Conservation (phyloP, 305 asterid species). For the Ilex paraguariensis region DNA sequence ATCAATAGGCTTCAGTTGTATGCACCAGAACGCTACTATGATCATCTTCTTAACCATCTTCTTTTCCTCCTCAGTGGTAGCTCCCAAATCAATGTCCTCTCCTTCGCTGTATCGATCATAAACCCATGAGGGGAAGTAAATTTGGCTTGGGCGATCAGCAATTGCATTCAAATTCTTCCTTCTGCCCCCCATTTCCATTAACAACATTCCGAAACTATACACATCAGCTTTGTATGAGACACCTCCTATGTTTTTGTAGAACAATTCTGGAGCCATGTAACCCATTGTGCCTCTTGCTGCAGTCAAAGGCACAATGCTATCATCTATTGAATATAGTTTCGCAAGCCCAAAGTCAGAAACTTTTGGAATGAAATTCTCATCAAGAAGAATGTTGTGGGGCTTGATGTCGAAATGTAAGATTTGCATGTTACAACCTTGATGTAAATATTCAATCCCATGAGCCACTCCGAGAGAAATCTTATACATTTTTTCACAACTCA, state of each 20-base stretch:
- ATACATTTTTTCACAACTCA: conserved; percentile 25
- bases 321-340: conserved; percentile 18
- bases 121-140: conserved; percentile 40
- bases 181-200: conserved; percentile 26
- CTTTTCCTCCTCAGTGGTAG: conserved; percentile 23
- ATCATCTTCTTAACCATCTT: conserved; percentile 38
- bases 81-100: conserved; percentile 18
- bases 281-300: conserved; percentile 38
- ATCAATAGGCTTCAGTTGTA: conserved; percentile 30
- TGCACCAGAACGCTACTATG: background rate
- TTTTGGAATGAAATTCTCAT: conserved; percentile 34
- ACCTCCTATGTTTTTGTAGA: conserved; percentile 32
- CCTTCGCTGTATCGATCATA: conserved; percentile 28
- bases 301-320: conserved; percentile 18
- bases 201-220: conserved; percentile 41
- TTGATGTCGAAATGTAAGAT: conserved; percentile 28
- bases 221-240: conserved; percentile 43
- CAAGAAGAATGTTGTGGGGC: no score
- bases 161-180: background rate
- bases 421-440: conserved; percentile 36
- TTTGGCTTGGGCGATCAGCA: conserved; percentile 14
- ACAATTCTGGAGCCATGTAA: conserved; percentile 44
- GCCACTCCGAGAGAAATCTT: conserved; percentile 17
- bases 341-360: conserved; percentile 36
- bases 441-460: conserved; percentile 27